Evolutionary conservation across 192 early-diverging fungal species (phyloP), one percentile per base, ranked within the genome.

Genomic region (Dimargaris verticillata): DNA sequence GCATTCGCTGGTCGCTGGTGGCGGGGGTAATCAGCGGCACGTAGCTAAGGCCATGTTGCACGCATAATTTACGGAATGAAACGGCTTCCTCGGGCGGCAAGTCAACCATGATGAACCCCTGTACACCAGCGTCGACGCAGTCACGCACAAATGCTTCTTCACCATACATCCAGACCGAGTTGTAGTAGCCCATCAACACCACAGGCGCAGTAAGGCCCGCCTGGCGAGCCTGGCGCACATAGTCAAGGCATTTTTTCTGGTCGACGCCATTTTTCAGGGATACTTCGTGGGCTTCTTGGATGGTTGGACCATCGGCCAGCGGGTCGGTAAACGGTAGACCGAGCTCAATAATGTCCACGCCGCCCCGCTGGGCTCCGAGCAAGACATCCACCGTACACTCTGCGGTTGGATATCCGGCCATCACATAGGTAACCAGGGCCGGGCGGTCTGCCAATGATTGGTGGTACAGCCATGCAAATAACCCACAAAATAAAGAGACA

Each of bases 161-260:
- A 25, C 96, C 96, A 70, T 95, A 97, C 65, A 82, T 88, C 62
- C 92, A 80, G 61, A 97, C 83, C 44, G 96, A 93, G 75, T 99
- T 99, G 78, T 89, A 95, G 83, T 99, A 99, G 28, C 93, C 96
- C 94, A 99, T 97, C 64, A 99, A 91, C 24, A 99, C 78, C 47
- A 99, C 78, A 5, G 96, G 96, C 18, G 88, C 81, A 60, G 76
- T 82, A 28, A 99, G 80, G 12, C 96, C 96, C 42, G 77, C 76
- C 38, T 72, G 62, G 51, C 94, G 84, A 0, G 96, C 94, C 66
- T 85, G 69, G 24, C 73, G 67, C 41, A 97, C 93, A 61, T 84
- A 80, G 33, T 80, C 74, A 45, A 97, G 72, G 75, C 94, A 95
- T 65, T 74, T 71, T 15, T 80, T 66, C 52, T 97, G 83, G 72